These are phyloP conservation scores for Rhizopogon vesiculosus DNA, from an alignment of 768 basidiomycete species.

Conservation along the genomic window DNA sequence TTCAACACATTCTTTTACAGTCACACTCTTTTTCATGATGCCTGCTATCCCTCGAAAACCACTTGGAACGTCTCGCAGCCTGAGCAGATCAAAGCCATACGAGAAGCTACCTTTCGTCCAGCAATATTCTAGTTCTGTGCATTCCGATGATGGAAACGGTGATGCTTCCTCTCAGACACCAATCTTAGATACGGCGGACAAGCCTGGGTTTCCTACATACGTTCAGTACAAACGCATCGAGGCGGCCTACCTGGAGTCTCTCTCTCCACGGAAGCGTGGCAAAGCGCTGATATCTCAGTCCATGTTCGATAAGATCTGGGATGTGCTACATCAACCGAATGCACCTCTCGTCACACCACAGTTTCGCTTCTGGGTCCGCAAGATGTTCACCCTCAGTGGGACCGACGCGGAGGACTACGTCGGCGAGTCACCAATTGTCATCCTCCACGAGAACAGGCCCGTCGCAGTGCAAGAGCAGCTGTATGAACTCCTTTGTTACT, in stretches of 20 bases:
- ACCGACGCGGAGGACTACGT: conserved; percentile 13
- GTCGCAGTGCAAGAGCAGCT: conserved; percentile 77
- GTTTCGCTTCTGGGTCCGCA: conserved; percentile 81
- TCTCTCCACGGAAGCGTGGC: conserved; percentile 52
- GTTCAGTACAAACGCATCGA: conserved; percentile 58
- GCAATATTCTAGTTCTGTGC: conserved; percentile 3
- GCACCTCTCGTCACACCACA: conserved; percentile 50
- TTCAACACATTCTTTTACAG: not conserved
- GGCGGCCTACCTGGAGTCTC: conserved; percentile 49
- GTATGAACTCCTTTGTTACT: conserved; percentile 72
- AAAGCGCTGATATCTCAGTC: conserved; percentile 72
- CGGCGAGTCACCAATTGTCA: conserved; percentile 31
- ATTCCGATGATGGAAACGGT: not conserved
- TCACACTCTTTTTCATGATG: not conserved
- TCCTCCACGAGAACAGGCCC: conserved; percentile 67
- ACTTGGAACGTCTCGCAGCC: not conserved
- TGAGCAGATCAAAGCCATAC: conserved; percentile 16
- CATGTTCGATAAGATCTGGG: conserved; percentile 71
- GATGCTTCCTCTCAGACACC: not conserved
- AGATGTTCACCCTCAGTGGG: conserved; percentile 62
- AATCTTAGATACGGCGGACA: conserved; percentile 9
- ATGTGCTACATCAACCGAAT: conserved; percentile 53
- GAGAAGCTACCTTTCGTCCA: conserved; percentile 9
- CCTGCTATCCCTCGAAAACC: not conserved
- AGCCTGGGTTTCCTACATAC: conserved; percentile 57